Conservation (phyloP, 352 stramenopile genomes). For the Phytophthora cajani region DNA sequence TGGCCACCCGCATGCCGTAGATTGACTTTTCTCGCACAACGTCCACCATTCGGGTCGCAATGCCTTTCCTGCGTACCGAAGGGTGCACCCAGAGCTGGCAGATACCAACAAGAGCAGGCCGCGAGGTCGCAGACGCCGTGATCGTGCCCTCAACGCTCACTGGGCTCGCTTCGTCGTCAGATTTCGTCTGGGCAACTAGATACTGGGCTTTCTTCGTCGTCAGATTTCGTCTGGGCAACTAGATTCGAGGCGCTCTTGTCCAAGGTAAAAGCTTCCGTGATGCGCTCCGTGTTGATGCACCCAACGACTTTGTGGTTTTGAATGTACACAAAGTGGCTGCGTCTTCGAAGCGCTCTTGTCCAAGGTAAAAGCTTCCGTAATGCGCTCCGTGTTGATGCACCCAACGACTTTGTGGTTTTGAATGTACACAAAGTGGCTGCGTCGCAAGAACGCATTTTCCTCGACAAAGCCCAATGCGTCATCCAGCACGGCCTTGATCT, state of each 20-base stretch:
- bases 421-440: constrained; percentile 70
- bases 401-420: constrained; percentile 65
- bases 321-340: constrained; percentile 70
- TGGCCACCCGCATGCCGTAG: constrained; percentile 69
- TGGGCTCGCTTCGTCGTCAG: neutral
- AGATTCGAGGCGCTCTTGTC: neutral
- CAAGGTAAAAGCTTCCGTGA: constrained; percentile 45
- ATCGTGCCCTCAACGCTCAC: neutral
- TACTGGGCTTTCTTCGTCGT: neutral
- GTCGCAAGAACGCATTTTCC: constrained; percentile 53
- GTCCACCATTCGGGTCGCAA: constrained; percentile 72
- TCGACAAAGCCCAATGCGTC: constrained; percentile 74
- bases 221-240: neutral
- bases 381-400: constrained; percentile 63
- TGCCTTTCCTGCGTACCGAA: constrained; percentile 47
- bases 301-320: constrained; percentile 65
- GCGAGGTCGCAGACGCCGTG: constrained; percentile 22
- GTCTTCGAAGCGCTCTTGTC: constrained; percentile 16
- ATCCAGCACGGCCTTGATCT: constrained; percentile 76
- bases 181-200: neutral
- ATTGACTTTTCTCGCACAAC: constrained; percentile 70
- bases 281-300: constrained; percentile 63
- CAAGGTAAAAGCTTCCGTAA: constrained; percentile 45
- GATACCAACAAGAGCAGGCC: constrained; percentile 58
- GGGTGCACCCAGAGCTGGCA: constrained; percentile 81